Evolutionary conservation across 768 basidiomycete species (phyloP), one percentile per base, ranked within the genome.

Genomic region (Boletus subparvulus): DNA sequence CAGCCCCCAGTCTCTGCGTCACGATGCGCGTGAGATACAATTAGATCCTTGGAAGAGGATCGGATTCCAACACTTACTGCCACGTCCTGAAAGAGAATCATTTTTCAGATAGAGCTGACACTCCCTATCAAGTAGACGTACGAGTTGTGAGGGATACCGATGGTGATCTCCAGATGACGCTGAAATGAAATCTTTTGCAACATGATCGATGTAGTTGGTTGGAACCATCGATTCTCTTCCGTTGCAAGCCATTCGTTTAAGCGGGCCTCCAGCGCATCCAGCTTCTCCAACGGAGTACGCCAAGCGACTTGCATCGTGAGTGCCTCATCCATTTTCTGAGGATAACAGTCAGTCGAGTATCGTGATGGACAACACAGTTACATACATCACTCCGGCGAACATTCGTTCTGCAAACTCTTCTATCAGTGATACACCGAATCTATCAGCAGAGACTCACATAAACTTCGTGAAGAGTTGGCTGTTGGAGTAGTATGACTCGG

Each of bases 401-500:
- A 61, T 91, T 91, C 19, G 82, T 83, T 60, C 87, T 88, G 28
- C 42, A 54, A 30, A 26, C 24, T 43, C 33, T 45, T 37, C 19
- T n/a, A 24, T 50, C 19, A 44, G 46, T 8, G 44, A 41, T 59
- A 8, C 46, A 32, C 28, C 26, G n/a, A 13, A 48, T 48, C 2
- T 17, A 28, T 37, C 32, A 51, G 45, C 6, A 30, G 37, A 47
- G 28, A 73, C 83, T 40, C 65, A 85, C 85, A 92, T 88, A 72
- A 91, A 90, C 64, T 86, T 87, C 46, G 69, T 79, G 69, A 87
- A 87, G 13, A 91, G 77, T 60, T 85, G 86, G 60, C 86, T 88
- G 74, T 90, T 90, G 74, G 85, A 90, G 66, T 90, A 91, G 64
- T 90, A 91, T 4, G 87, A 85, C 65, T 90, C 85, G 2, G 87